Conservation (phyloP, 1,284 basidiomycete species). For the Leccinum pseudoinsigne region DNA sequence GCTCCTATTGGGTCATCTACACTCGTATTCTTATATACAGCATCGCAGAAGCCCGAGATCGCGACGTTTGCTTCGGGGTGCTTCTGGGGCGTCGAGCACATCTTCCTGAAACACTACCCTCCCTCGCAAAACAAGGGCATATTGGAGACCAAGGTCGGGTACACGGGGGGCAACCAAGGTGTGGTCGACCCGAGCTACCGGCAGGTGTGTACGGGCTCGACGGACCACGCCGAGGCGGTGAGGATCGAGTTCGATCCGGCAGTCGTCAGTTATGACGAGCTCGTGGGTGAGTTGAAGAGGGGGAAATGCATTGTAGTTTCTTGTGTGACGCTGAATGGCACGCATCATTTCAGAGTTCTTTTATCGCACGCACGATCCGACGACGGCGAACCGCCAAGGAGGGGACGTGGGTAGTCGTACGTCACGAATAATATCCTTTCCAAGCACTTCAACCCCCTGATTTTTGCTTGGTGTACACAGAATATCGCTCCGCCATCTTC, state of each 20-base stretch:
- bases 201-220: conserved; percentile 79
- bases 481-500: conserved; percentile 96
- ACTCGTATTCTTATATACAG: conserved; percentile 7
- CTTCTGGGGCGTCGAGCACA: conserved; percentile 86
- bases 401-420: conserved; percentile 75
- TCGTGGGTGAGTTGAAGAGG: conserved; percentile 46
- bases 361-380: too few relatives aligned
- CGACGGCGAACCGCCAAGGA: conserved; percentile 79
- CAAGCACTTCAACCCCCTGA: conserved; percentile 5
- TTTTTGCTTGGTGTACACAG: conserved; percentile 37
- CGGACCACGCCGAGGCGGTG: conserved; percentile 90
- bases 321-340: too few relatives aligned
- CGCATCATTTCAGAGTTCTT: too few relatives aligned
- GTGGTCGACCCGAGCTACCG: conserved; percentile 64
- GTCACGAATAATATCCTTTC: conserved; percentile 27
- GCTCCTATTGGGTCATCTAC: neutral
- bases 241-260: conserved; percentile 84
- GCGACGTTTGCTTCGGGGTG: conserved; percentile 84
- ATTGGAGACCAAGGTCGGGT: conserved; percentile 75
- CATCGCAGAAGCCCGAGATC: conserved; percentile 44
- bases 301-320: too few relatives aligned
- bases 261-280: conserved; percentile 77
- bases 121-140: conserved; percentile 65
- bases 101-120: conserved; percentile 82
- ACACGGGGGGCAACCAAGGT: conserved; percentile 73